Percentiles rank a stretch among this genome's conserved stretches.
Conservation (phyloP, 768 basidiomycete species). For the Mycena crocata region DNA sequence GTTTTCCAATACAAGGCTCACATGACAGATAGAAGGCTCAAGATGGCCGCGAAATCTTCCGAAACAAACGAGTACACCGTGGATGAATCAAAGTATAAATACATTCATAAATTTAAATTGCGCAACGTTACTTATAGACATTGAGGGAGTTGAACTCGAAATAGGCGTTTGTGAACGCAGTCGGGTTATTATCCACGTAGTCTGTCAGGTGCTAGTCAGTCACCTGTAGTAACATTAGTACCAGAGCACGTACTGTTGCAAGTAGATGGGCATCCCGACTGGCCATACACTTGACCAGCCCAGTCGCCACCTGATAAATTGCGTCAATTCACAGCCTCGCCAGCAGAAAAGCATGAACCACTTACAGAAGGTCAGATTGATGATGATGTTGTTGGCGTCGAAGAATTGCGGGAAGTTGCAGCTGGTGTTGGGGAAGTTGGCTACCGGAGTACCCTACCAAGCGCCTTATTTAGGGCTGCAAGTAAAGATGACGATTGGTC, state of each 20-base stretch:
- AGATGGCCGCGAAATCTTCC: no score
- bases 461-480: background rate
- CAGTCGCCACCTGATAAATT: slow-evolving; percentile 59
- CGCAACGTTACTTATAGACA: slow-evolving; percentile 38
- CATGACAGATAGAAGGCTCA: no score
- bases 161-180: slow-evolving; percentile 71
- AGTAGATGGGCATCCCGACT: slow-evolving; percentile 64
- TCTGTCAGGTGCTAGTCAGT: slow-evolving; percentile 47
- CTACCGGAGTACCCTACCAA: slow-evolving; percentile 66
- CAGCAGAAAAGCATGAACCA: background rate
- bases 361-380: slow-evolving; percentile 63
- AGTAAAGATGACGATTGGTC: background rate
- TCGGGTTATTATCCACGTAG: slow-evolving; percentile 71
- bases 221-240: background rate
- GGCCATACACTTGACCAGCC: slow-evolving; percentile 64
- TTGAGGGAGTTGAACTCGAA: slow-evolving; percentile 74
- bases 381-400: slow-evolving; percentile 69
- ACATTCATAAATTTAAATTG: background rate
- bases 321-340: background rate
- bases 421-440: slow-evolving; percentile 67
- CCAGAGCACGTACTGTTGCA: slow-evolving; percentile 62
- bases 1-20: no score
- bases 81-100: slow-evolving; percentile 50
- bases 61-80: no score
- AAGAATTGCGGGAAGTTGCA: slow-evolving; percentile 72